phyloP scores from a whole-genome alignment of 1,284 basidiomycete species.

The Leucoagaricus sp. region DNA sequence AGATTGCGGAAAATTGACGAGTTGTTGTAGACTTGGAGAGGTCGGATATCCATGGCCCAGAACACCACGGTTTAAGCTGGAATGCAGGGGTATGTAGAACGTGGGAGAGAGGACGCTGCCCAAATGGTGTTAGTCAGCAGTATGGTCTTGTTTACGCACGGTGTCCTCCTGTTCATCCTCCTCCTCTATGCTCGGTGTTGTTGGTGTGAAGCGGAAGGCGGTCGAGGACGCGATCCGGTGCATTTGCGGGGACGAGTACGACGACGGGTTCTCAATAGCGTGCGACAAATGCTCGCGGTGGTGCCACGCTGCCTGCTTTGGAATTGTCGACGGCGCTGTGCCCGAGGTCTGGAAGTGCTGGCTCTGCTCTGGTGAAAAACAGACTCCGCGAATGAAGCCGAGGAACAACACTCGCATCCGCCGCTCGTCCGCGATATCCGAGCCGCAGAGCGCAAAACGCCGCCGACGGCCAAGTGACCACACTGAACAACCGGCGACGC shows the following conservation, averaged over 20 bases:
- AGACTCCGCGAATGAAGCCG: too few relatives aligned
- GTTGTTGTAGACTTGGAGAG: too few relatives aligned
- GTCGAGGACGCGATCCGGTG: constrained; percentile 37
- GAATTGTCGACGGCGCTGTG: constrained; percentile 65
- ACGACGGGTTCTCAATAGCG: constrained; percentile 92
- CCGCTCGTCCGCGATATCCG: constrained; percentile 48
- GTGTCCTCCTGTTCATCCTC: not conserved
- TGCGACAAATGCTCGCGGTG: constrained; percentile 89
- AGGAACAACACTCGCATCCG: too few relatives aligned
- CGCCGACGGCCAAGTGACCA: constrained; percentile 52
- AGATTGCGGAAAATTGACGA: too few relatives aligned
- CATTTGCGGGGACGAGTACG: constrained; percentile 73
- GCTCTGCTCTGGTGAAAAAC: constrained; percentile 43
- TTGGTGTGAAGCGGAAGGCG: constrained; percentile 10
- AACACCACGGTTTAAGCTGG: too few relatives aligned
- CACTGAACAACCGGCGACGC: constrained; percentile 48
- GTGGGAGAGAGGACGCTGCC: not conserved
- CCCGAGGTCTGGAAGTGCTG: constrained; percentile 78
- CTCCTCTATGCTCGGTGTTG: not conserved
- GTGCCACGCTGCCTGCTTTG: constrained; percentile 91
- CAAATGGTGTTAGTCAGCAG: not conserved
- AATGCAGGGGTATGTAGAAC: not conserved
- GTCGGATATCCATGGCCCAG: too few relatives aligned
- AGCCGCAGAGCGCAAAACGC: constrained; percentile 41
- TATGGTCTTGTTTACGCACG: not conserved